Evolutionary conservation across 164 flowering plant genomes (phyloP).

Genomic region (Vitis amurensis): DNA sequence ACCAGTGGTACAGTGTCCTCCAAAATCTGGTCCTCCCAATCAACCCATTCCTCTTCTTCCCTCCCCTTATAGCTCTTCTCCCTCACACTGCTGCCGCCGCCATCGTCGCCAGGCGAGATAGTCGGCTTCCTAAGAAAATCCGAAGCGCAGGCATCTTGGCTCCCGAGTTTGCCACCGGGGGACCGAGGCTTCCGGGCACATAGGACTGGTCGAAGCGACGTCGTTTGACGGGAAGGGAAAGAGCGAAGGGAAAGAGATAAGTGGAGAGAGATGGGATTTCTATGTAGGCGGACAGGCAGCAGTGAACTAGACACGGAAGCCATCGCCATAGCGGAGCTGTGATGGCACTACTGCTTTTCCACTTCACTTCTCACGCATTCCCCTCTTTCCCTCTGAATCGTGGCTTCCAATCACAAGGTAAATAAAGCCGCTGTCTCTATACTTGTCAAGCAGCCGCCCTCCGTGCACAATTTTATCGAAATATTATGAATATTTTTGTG

Average conservation of each 20-base stretch:
- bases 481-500: too few relatives aligned
- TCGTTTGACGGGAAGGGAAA: constrained; percentile 3
- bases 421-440: too few relatives aligned
- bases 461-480: too few relatives aligned
- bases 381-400: not conserved
- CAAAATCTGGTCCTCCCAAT: constrained; percentile 93
- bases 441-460: not conserved
- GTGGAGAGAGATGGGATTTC: constrained; percentile 16
- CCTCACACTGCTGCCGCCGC: constrained; percentile 1
- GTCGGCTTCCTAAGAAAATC: constrained; percentile 57
- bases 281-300: constrained; percentile 8
- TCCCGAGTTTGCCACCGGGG: constrained; percentile 23
- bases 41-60: constrained; percentile 36
- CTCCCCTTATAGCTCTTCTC: constrained; percentile 25
- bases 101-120: constrained; percentile 21
- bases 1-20: constrained; percentile 94
- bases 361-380: not conserved
- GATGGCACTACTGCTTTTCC: not conserved
- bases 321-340: constrained; percentile 24
- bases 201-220: constrained; percentile 17
- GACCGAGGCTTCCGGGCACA: constrained; percentile 32
- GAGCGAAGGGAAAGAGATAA: constrained; percentile 13
- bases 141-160: constrained; percentile 31
- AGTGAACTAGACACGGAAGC: constrained; percentile 24
- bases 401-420: too few relatives aligned